Evolutionary conservation across 1,284 basidiomycete species (phyloP).

Genomic region (Volvariella surrecta): DNA sequence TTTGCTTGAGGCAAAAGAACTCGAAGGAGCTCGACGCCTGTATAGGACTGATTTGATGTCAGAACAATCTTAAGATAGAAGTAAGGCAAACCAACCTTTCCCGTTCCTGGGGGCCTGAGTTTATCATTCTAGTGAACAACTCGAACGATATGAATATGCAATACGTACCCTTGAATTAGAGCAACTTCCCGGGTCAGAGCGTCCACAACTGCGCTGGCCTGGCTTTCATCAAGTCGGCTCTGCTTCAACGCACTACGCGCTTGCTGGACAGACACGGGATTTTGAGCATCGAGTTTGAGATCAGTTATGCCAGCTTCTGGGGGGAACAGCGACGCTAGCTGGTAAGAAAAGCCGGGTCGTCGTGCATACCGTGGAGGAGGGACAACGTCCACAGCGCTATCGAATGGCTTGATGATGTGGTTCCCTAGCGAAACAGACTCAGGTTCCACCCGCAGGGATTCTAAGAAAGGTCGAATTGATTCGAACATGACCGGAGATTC

Average conservation of each 20-base stretch:
- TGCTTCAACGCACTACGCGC: constrained; percentile 33
- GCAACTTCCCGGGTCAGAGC: constrained; percentile 49
- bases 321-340: too few relatives aligned
- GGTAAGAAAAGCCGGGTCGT: too few relatives aligned
- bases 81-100: constrained; percentile 39
- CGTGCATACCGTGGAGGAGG: constrained; percentile 39
- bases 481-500: constrained; percentile 56
- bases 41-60: constrained; percentile 39
- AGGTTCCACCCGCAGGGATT: constrained; percentile 42
- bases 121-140: constrained; percentile 5
- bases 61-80: background rate
- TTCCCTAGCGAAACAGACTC: constrained; percentile 41
- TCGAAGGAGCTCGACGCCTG: constrained; percentile 57
- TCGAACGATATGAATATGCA: background rate
- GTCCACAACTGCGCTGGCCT: constrained; percentile 59
- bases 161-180: constrained; percentile 60
- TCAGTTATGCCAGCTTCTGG: too few relatives aligned
- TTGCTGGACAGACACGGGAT: constrained; percentile 26
- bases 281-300: constrained; percentile 15
- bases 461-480: constrained; percentile 52
- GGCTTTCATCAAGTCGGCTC: constrained; percentile 56
- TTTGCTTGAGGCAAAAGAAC: constrained; percentile 46
- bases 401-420: constrained; percentile 35
- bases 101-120: constrained; percentile 63
- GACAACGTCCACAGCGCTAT: constrained; percentile 24